Evolutionary conservation across 2,329 filamentous ascomycete species (phyloP).

Genomic region (Hymenoscyphus scutula): DNA sequence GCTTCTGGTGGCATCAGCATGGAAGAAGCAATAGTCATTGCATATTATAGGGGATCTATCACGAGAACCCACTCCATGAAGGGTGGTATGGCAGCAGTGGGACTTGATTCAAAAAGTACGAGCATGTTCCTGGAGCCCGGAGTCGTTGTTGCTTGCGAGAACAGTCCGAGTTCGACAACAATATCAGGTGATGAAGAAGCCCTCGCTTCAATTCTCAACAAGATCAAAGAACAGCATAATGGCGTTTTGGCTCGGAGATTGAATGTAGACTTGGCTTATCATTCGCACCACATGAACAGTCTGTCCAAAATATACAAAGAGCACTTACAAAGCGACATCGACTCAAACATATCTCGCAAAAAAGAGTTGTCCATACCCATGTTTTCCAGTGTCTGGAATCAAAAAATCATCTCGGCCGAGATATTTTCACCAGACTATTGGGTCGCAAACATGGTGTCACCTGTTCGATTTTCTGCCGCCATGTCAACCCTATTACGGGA

Average conservation of each 20-base stretch:
- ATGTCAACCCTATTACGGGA: not conserved
- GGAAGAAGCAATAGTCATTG: slow-evolving; percentile 40
- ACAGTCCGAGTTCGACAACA: slow-evolving; percentile 26
- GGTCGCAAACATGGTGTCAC: slow-evolving; percentile 44
- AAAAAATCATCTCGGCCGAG: not conserved
- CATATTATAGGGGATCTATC: slow-evolving; percentile 40
- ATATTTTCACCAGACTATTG: slow-evolving; percentile 39
- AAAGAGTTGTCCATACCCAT: not conserved
- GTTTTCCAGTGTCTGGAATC: slow-evolving; percentile 2
- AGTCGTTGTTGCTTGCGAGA: slow-evolving; percentile 36
- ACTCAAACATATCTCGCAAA: not conserved
- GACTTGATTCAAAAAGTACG: slow-evolving; percentile 31
- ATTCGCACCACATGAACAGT: slow-evolving; percentile 5
- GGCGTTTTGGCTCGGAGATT: not conserved
- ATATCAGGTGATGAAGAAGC: slow-evolving; percentile 22
- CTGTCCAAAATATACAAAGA: not conserved
- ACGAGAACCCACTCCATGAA: too few species aligned
- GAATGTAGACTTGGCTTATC: slow-evolving; percentile 1
- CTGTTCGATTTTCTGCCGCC: slow-evolving; percentile 43
- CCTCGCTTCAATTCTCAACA: not conserved
- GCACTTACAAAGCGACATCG: not conserved
- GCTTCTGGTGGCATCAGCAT: slow-evolving; percentile 37
- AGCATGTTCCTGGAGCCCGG: slow-evolving; percentile 18
- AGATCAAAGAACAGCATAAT: not conserved
- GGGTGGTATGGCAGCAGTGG: slow-evolving; percentile 47